A percentile compares a stretch with the other conserved stretches of the same genome.
Evolutionary conservation across 2,329 filamentous ascomycete species (phyloP).

Genomic region (Xylariaceae sp.): DNA sequence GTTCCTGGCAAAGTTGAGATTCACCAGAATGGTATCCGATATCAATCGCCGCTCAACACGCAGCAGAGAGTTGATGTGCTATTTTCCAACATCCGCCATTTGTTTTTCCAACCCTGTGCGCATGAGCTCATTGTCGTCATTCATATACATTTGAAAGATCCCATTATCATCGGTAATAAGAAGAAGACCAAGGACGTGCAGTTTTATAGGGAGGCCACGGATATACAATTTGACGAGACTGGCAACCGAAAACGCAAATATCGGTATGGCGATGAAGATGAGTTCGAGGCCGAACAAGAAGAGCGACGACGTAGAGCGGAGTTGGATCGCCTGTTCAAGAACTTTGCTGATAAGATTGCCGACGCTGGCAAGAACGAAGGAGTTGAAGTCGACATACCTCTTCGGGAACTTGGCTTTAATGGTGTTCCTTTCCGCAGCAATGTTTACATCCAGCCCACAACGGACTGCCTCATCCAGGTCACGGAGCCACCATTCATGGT

Average conservation of each 20-base stretch:
- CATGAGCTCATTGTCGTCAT: slow-evolving; percentile 98
- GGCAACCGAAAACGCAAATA: slow-evolving; percentile 98
- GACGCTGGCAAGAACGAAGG: slow-evolving; percentile 91
- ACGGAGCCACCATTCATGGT: slow-evolving; percentile 98
- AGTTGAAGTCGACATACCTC: slow-evolving; percentile 93
- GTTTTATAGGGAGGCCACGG: slow-evolving; percentile 96
- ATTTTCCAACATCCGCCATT: slow-evolving; percentile 97
- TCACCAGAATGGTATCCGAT: slow-evolving; percentile 98
- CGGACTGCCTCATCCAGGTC: slow-evolving; percentile 94
- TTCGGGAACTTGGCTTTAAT: slow-evolving; percentile 94
- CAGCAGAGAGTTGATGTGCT: slow-evolving; percentile 89
- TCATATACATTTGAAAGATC: slow-evolving; percentile 96
- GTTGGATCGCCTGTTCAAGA: slow-evolving; percentile 93
- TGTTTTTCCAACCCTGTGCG: slow-evolving; percentile 98
- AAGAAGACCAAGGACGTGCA: slow-evolving; percentile 99
- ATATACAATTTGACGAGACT: slow-evolving; percentile 98
- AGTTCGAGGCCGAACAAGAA: slow-evolving; percentile 98
- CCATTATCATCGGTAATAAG: slow-evolving; percentile 95
- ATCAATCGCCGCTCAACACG: slow-evolving; percentile 79
- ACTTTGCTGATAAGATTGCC: slow-evolving; percentile 95
- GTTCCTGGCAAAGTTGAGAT: slow-evolving; percentile 96
- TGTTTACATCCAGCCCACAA: slow-evolving; percentile 93
- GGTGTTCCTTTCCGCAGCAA: slow-evolving; percentile 96
- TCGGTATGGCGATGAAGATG: slow-evolving; percentile 95
- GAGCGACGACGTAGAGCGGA: slow-evolving; percentile 90